Evolutionary conservation across 176 grass and related monocot genomes (phyloP).

Genomic region (Aegilops umbellulata): DNA sequence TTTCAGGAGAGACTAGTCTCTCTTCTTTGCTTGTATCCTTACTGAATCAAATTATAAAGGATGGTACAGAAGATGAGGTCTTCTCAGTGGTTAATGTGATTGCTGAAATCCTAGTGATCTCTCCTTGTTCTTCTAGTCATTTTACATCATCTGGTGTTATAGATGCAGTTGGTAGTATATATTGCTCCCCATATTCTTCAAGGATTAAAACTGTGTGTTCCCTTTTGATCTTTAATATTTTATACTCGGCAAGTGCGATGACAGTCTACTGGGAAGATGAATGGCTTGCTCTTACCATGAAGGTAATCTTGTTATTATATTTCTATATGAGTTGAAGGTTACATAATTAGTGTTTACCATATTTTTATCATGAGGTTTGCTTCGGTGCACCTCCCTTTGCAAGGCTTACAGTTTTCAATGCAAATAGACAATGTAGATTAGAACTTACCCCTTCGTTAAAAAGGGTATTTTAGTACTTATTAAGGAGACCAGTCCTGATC

Average conservation of each 20-base stretch:
- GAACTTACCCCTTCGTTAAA: neutral
- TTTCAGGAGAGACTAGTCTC: conserved; percentile 59
- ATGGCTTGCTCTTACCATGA: conserved; percentile 68
- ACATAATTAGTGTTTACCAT: neutral
- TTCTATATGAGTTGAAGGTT: conserved; percentile 22
- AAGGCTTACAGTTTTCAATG: neutral
- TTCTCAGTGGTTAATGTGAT: conserved; percentile 60
- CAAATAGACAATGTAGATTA: neutral
- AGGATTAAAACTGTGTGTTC: conserved; percentile 50
- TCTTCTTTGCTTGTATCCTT: conserved; percentile 57
- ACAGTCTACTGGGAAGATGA: conserved; percentile 46
- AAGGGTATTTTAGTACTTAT: neutral
- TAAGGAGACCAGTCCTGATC: neutral
- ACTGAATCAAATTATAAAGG: conserved; percentile 49
- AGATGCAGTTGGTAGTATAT: conserved; percentile 43
- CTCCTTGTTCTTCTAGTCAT: conserved; percentile 52
- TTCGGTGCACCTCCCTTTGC: neutral
- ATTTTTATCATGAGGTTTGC: neutral
- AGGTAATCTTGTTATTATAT: conserved; percentile 55
- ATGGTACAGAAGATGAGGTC: conserved; percentile 52
- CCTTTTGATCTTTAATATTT: conserved; percentile 67
- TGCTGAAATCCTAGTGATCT: conserved; percentile 55
- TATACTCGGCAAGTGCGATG: conserved; percentile 53
- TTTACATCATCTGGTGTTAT: conserved; percentile 69
- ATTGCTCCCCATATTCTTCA: conserved; percentile 34